Evolutionary conservation across 2,329 filamentous ascomycete genomes (phyloP).

Genomic region (Penicillium sp.): DNA sequence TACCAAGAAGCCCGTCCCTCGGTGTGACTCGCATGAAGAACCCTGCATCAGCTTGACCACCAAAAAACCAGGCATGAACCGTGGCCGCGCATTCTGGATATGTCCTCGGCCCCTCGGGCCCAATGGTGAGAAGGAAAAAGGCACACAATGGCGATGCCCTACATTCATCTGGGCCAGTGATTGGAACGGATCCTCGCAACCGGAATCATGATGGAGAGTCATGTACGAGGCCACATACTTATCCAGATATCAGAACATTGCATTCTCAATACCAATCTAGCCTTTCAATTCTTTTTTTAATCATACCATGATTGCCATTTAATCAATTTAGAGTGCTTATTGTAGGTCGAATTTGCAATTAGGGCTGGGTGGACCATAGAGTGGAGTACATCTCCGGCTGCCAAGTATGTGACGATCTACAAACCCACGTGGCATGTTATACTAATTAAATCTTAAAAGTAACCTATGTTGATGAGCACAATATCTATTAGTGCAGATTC

Average conservation of each 20-base stretch:
- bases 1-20: constrained; percentile 69
- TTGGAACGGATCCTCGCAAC: constrained; percentile 48
- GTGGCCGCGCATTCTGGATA: constrained; percentile 66
- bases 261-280: not conserved
- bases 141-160: constrained; percentile 81
- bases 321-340: too few species aligned
- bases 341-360: too few species aligned
- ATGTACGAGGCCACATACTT: not conserved
- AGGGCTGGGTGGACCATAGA: not conserved
- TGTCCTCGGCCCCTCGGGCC: constrained; percentile 78
- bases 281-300: not conserved
- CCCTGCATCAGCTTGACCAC: constrained; percentile 80
- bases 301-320: too few species aligned
- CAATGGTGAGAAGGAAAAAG: constrained; percentile 78
- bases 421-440: not conserved
- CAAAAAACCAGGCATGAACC: constrained; percentile 87
- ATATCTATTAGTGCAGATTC: not conserved
- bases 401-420: not conserved
- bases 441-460: not conserved
- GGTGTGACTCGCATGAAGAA: constrained; percentile 80
- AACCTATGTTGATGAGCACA: not conserved
- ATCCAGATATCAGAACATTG: not conserved
- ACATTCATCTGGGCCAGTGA: constrained; percentile 76
- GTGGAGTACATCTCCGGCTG: not conserved
- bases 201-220: constrained; percentile 6